These are phyloP conservation scores for Hirsutella thompsonii DNA, from an alignment of 2,329 filamentous ascomycete species.

Conservation along the genomic window DNA sequence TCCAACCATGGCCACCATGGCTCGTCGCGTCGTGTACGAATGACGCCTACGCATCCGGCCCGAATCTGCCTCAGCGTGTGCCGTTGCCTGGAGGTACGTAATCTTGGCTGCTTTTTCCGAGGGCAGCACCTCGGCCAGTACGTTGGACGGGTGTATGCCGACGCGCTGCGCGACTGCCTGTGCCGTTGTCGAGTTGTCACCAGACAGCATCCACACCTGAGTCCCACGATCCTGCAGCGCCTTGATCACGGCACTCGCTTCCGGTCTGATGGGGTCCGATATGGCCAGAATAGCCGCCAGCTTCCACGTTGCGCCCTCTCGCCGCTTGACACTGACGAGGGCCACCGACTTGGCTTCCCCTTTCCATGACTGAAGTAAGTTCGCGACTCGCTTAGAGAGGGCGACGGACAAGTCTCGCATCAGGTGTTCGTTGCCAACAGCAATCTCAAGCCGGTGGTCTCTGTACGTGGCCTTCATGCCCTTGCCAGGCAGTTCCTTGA, in stretches of 20 bases:
- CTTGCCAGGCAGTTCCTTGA: constrained; percentile 59
- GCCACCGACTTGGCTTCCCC: constrained; percentile 50
- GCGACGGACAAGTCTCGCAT: constrained; percentile 37
- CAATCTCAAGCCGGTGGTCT: constrained; percentile 30
- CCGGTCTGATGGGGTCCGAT: constrained; percentile 67
- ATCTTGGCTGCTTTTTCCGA: constrained; percentile 69
- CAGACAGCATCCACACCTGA: constrained; percentile 83
- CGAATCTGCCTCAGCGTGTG: constrained; percentile 19
- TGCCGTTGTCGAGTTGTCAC: constrained; percentile 80
- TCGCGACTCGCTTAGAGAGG: constrained; percentile 21
- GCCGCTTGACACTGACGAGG: constrained; percentile 34
- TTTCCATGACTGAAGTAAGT: constrained; percentile 43
- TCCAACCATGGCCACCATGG: constrained; percentile 68
- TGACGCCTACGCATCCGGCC: constrained; percentile 4
- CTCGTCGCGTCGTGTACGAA: constrained; percentile 22
- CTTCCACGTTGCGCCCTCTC: constrained; percentile 21
- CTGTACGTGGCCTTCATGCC: constrained; percentile 50
- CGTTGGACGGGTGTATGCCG: constrained; percentile 59
- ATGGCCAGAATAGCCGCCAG: constrained; percentile 60
- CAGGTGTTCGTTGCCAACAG: constrained; percentile 64
- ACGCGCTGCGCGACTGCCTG: constrained; percentile 62
- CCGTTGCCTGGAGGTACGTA: constrained; percentile 43
- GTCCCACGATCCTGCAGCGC: constrained; percentile 53
- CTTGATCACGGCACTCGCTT: constrained; percentile 52
- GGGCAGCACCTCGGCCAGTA: constrained; percentile 80